Evolutionary conservation across 2,329 filamentous ascomycete species (phyloP), one percentile per base, ranked within the genome.

Genomic region (Botrytis deweyae): DNA sequence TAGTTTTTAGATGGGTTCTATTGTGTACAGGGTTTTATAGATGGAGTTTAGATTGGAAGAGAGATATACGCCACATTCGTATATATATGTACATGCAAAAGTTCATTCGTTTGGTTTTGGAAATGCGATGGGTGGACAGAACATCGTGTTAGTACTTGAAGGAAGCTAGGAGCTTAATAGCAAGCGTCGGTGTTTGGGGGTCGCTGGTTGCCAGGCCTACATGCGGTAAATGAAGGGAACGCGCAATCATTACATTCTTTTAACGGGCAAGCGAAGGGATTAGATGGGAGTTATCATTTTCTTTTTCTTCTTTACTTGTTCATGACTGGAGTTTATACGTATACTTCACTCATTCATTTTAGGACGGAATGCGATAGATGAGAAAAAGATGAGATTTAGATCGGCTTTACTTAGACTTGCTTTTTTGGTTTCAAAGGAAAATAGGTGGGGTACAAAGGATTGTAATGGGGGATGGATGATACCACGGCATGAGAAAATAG

Each of bases 1-100:
- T 66, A 83, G 81, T 73, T 84, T 84, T 73, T 84, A 78, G 76
- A 55, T 66, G 6, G 29, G 25, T 42, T 22, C 33, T 22, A 16
- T 69, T 44, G 18, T 58, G 20, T 25, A 29, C 33, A 69, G 46
- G 36, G 8, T 2, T 22, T 9, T 33, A 55, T 66, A 36, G 14
- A 40, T n/a, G 38, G 70, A 55, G 14, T 55, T 44, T 9, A 40
- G 12, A 42, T 25, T 25, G 46, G 14, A 44, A 68, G 42, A 25
- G n/a, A 46, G 20, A 55, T 4, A 40, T n/a, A 46, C 36, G 9
- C 22, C 36, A 68, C 40, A 46, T 16, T 46, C 42, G 38, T 40
- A 22, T 46, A 46, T 42, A 29, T 42, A 52, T 55, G 46, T 55
- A 25, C 49, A 22, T 16, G n/a, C 38, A 58, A 22, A 40, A 33